Conservation (phyloP, 768 basidiomycete genomes). For the Lyophyllum semitale region DNA sequence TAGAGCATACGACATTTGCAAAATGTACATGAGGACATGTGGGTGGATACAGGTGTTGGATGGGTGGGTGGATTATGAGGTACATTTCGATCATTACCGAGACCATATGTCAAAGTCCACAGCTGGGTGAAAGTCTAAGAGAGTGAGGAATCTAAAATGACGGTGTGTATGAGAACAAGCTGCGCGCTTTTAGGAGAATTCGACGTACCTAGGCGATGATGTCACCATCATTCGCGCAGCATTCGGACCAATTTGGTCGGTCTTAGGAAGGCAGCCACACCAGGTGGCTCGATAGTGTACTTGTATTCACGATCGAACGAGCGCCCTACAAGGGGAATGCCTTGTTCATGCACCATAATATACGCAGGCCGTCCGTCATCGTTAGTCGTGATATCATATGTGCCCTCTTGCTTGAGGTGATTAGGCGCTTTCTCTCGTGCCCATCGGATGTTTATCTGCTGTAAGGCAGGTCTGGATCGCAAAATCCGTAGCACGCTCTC, state of each 20-base stretch:
- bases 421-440: slow-evolving; percentile 47
- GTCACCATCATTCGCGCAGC: not conserved
- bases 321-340: slow-evolving; percentile 41
- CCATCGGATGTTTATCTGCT: slow-evolving; percentile 50
- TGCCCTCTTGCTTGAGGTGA: slow-evolving; percentile 50
- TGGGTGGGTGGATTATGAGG: not conserved
- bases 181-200: not conserved
- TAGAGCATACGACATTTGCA: not conserved
- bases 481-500: slow-evolving; percentile 40
- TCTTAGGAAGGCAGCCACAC: not conserved
- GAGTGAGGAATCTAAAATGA: not conserved
- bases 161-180: not conserved
- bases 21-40: not conserved
- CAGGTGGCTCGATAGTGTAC: slow-evolving; percentile 7
- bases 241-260: not conserved
- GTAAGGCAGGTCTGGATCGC: slow-evolving; percentile 31
- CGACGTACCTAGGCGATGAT: not conserved
- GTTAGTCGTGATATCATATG: slow-evolving; percentile 35
- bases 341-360: slow-evolving; percentile 37
- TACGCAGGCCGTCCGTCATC: slow-evolving; percentile 23
- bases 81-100: too few species aligned
- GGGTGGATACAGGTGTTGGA: not conserved
- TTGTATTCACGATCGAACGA: slow-evolving; percentile 39
- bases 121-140: not conserved
- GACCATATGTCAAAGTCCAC: too few species aligned